A percentile compares a stretch with the other conserved stretches of the same genome.
Evolutionary conservation across 2,329 filamentous ascomycete genomes (phyloP).

Genomic region (Colletotrichum lindemuthianum): DNA sequence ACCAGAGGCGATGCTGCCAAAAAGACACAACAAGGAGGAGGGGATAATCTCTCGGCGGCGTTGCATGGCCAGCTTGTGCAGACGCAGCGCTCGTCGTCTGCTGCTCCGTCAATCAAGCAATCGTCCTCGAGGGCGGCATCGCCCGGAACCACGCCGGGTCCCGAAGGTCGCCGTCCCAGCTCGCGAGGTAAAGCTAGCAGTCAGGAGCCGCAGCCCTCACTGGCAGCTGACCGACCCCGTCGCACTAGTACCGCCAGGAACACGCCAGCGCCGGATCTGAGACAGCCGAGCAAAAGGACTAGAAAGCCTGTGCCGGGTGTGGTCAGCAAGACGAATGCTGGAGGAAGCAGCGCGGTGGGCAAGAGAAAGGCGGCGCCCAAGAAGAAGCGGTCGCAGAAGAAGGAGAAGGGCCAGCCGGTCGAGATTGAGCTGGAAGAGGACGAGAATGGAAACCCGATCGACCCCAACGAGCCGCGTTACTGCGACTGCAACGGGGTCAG

Average conservation of each 20-base stretch:
- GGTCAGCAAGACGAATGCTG: constrained; percentile 70
- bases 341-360: constrained; percentile 74
- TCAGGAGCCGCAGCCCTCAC: constrained; percentile 59
- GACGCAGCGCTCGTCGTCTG: constrained; percentile 36
- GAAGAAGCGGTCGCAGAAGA: constrained; percentile 64
- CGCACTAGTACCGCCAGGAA: constrained; percentile 67
- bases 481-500: constrained; percentile 83
- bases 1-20: constrained; percentile 55
- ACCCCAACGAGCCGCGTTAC: constrained; percentile 80
- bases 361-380: constrained; percentile 77
- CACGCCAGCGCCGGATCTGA: constrained; percentile 63
- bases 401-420: constrained; percentile 54
- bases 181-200: constrained; percentile 64
- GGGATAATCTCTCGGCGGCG: constrained; percentile 6
- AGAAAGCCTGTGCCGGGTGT: constrained; percentile 79
- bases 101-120: constrained; percentile 43
- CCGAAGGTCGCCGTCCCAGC: constrained; percentile 58
- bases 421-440: constrained; percentile 68
- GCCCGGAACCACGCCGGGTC: constrained; percentile 49
- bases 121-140: constrained; percentile 48
- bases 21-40: constrained; percentile 47
- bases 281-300: constrained; percentile 62
- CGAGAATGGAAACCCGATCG: constrained; percentile 75
- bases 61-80: constrained; percentile 33
- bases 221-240: constrained; percentile 63